These are phyloP conservation scores for Globisporangium recalcitrans DNA, from an alignment of 352 stramenopile genomes.

Conservation along the genomic window DNA sequence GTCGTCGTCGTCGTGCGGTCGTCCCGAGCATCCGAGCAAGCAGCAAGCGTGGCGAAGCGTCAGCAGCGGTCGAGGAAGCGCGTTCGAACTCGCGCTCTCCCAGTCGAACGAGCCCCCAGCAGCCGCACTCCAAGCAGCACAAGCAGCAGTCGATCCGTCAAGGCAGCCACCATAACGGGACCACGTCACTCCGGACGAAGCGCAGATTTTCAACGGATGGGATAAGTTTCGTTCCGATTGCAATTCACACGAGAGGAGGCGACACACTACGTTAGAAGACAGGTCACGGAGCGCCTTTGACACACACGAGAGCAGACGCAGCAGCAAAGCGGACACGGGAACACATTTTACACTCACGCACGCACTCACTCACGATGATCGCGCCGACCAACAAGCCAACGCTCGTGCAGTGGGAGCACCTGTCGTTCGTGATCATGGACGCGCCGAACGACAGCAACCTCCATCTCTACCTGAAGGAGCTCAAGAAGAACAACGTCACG, in stretches of 20 bases:
- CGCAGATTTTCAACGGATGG: constrained; percentile 31
- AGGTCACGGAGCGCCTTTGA: neutral
- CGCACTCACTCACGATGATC: constrained; percentile 44
- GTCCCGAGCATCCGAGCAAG: constrained; percentile 3
- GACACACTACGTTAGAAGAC: constrained; percentile 8
- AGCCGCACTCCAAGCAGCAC: neutral
- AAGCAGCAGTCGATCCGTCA: neutral
- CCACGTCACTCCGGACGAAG: constrained; percentile 17
- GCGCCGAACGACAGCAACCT: constrained; percentile 94
- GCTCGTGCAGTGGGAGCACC: constrained; percentile 82
- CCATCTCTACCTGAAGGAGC: constrained; percentile 96
- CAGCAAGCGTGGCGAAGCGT: constrained; percentile 14
- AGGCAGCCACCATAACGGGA: constrained; percentile 21
- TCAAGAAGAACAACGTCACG: constrained; percentile 94
- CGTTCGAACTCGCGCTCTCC: neutral
- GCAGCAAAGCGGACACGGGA: neutral
- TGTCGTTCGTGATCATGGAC: constrained; percentile 99
- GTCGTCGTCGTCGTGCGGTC: constrained; percentile 6
- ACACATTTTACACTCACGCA: constrained; percentile 1
- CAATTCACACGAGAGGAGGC: constrained; percentile 25
- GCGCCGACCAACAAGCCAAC: constrained; percentile 83
- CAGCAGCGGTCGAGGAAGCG: constrained; percentile 4
- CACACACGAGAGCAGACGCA: constrained; percentile 6
- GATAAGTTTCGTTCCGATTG: constrained; percentile 30
- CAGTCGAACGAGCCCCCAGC: neutral